Evolutionary conservation across 2,329 filamentous ascomycete genomes (phyloP), one percentile per base, ranked within the genome.

Genomic region (Phyllosticta citrichinensis): DNA sequence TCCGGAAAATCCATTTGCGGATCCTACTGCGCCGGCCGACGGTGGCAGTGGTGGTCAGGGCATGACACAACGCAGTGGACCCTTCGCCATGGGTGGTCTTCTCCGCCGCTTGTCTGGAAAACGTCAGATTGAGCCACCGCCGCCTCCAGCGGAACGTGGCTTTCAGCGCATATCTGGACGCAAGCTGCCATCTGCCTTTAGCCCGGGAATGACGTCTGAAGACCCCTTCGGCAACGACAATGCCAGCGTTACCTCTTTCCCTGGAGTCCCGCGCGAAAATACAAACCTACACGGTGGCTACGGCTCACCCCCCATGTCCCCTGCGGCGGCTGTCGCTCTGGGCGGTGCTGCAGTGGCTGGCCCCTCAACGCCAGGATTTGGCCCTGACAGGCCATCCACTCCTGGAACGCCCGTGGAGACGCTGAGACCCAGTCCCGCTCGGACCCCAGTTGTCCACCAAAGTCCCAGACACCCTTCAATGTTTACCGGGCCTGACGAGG

Each of bases 371-470:
- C 52, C 30, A 62, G 25, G 59, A 69, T 66, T 8, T 65, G 2
- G 11, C 14, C 33, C 33, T 14, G 33, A 40, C 33, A 40, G 33
- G 33, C 33, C 33, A 40, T 12, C 33, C 11, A 40, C 33, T 40
- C 33, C 70, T 40, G 67, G 63, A 12, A 72, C 72, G 62, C 50
- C 58, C 19, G 52, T 60, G 51, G 68, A 69, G 57, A 65, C 64
- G 27, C 59, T 70, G 33, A 68, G 67, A 63, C 80, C 83, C n/a
- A 83, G 86, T n/a, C 86, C 86, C 17, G 84, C 81, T 19, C 80
- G 84, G 59, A 85, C 83, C 3, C 82, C 86, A 0, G 75, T 87
- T 17, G 81, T 82, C 62, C 80, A 83, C 62, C 76, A 80, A 56
- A 56, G 62, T 64, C 19, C 68, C 64, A 56, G 66, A 62, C 52